phyloP scores from a whole-genome alignment of 495 filamentous ascomycete species.

The Hypoxylon trugodes region DNA sequence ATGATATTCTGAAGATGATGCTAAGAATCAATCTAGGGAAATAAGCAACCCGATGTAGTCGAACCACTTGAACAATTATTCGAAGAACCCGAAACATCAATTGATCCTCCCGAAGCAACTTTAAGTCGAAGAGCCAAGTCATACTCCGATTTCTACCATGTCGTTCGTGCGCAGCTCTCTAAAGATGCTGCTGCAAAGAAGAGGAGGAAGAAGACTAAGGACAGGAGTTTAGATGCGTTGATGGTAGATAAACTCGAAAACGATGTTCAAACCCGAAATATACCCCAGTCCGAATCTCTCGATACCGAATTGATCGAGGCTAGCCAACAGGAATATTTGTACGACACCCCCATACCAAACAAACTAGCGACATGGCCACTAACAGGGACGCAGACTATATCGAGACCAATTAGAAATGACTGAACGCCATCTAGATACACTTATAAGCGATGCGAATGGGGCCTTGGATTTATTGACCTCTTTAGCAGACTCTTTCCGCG shows the following conservation, averaged over 20 bases:
- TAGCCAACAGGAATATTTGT: conserved; percentile 88
- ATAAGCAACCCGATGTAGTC: conserved; percentile 48
- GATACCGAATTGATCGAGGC: conserved; percentile 75
- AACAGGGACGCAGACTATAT: conserved; percentile 65
- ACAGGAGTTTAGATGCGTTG: conserved; percentile 55
- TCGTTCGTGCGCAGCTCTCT: conserved; percentile 63
- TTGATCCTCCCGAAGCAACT: conserved; percentile 69
- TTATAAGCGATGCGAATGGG: conserved; percentile 77
- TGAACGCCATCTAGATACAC: conserved; percentile 78
- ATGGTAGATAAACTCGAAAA: conserved; percentile 56
- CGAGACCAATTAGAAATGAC: conserved; percentile 81
- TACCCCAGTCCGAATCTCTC: conserved; percentile 60
- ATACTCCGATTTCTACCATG: conserved; percentile 76
- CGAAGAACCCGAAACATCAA: conserved; percentile 59
- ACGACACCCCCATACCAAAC: conserved; percentile 41
- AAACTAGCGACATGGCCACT: conserved; percentile 29
- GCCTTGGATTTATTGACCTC: conserved; percentile 76
- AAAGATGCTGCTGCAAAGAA: conserved; percentile 55
- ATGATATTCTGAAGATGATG: neutral
- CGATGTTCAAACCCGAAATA: conserved; percentile 55
- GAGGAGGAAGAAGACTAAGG: conserved; percentile 47
- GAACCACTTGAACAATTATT: conserved; percentile 55
- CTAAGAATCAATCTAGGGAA: conserved; percentile 45
- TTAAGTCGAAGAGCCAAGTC: conserved; percentile 74
- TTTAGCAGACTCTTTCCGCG: conserved; percentile 81